Evolutionary conservation across 495 filamentous ascomycete genomes (phyloP).

Genomic region (Lentithecium fluviatile): DNA sequence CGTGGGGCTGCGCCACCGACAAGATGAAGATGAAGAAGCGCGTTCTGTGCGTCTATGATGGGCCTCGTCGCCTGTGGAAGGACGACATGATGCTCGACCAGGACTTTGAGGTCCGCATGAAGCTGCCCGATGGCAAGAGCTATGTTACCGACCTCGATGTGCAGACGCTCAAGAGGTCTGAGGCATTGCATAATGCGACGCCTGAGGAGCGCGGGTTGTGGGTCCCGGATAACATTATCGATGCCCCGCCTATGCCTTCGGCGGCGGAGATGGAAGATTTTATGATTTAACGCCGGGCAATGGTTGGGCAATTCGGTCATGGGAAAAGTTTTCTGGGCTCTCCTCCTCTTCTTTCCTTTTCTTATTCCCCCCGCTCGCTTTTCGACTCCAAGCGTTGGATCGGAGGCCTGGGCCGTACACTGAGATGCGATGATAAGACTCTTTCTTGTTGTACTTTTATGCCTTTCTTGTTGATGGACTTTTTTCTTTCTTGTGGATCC

Average conservation of each 20-base stretch:
- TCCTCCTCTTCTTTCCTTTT: too few relatives aligned
- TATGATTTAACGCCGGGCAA: slow-evolving; percentile 14
- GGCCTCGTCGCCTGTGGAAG: slow-evolving; percentile 82
- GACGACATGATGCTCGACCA: slow-evolving; percentile 99
- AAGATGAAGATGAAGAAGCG: slow-evolving; percentile 99
- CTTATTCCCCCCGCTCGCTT: too few relatives aligned
- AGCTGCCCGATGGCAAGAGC: slow-evolving; percentile 63
- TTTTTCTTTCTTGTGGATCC: slow-evolving; percentile 23
- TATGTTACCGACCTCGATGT: slow-evolving; percentile 95
- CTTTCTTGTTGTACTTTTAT: slow-evolving; percentile 33
- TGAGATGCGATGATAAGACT: slow-evolving; percentile 15
- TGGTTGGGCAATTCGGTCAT: background rate
- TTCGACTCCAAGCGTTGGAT: slow-evolving; percentile 4
- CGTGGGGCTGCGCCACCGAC: slow-evolving; percentile 85
- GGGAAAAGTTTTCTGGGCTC: slow-evolving; percentile 6
- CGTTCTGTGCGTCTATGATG: slow-evolving; percentile 89
- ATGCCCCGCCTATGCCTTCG: background rate
- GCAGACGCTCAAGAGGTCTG: slow-evolving; percentile 80
- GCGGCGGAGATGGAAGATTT: slow-evolving; percentile 26
- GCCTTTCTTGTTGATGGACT: slow-evolving; percentile 11
- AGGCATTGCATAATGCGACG: slow-evolving; percentile 72
- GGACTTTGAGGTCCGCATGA: slow-evolving; percentile 88
- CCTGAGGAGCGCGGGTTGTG: slow-evolving; percentile 83
- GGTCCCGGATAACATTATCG: slow-evolving; percentile 49
- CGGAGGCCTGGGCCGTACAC: slow-evolving; percentile 4